Conservation (phyloP, 768 basidiomycete genomes). For the Lenzites betulinus region DNA sequence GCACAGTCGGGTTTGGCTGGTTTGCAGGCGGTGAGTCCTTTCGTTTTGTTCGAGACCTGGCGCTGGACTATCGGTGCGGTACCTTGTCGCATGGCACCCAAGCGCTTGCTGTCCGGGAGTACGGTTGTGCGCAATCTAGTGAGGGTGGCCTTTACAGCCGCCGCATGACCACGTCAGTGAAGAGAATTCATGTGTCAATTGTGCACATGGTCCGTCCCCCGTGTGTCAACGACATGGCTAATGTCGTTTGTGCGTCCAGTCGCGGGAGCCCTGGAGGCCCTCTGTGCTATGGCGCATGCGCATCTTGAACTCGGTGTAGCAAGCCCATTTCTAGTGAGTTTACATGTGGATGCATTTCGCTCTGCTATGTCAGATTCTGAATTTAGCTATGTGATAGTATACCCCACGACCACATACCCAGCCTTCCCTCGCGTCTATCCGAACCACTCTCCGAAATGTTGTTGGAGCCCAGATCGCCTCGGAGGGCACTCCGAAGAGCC, state of each 20-base stretch:
- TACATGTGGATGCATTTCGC: not conserved
- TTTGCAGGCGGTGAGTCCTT: constrained; percentile 78
- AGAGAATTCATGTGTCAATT: too few species aligned
- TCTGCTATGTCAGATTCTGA: not conserved
- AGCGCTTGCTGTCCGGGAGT: not conserved
- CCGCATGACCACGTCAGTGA: not conserved
- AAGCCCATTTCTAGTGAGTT: constrained; percentile 77
- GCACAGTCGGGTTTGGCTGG: constrained; percentile 90
- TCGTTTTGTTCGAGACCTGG: too few species aligned
- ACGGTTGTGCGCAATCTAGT: not conserved
- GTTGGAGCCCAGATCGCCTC: constrained; percentile 53
- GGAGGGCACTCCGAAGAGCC: constrained; percentile 58
- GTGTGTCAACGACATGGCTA: not conserved
- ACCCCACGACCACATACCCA: constrained; percentile 82
- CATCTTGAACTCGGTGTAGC: constrained; percentile 79
- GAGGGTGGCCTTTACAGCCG: too few species aligned
- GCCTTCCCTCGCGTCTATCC: constrained; percentile 56
- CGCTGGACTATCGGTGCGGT: not conserved
- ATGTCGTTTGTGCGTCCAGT: constrained; percentile 44
- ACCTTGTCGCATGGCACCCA: not conserved
- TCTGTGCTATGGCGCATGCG: constrained; percentile 75
- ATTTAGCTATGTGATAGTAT: constrained; percentile 44
- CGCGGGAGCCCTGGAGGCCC: constrained; percentile 81
- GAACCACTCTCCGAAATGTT: constrained; percentile 54
- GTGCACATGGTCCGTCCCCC: too few species aligned